These are phyloP conservation scores for Sphaerulina musiva DNA, from an alignment of 2,329 filamentous ascomycete genomes.

Conservation along the genomic window DNA sequence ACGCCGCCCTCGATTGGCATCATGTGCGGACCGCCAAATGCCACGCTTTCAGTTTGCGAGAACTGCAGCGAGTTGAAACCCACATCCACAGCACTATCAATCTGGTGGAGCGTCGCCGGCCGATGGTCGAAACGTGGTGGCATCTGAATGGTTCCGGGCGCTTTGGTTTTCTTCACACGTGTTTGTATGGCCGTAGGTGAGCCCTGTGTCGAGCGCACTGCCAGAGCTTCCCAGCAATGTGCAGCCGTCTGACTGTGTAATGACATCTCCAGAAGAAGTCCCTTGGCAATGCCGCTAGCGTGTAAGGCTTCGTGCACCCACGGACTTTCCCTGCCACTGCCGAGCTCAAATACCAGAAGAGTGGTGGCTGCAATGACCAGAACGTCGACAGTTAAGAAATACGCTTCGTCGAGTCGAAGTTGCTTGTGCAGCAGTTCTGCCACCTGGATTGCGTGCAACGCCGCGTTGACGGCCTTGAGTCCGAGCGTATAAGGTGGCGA, in stretches of 20 bases:
- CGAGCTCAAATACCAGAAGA: constrained; percentile 14
- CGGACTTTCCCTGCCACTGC: constrained; percentile 3
- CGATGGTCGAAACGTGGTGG: neutral
- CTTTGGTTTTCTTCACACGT: neutral
- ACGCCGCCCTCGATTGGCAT: too few species aligned
- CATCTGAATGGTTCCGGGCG: neutral
- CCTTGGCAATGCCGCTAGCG: constrained; percentile 10
- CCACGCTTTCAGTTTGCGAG: neutral
- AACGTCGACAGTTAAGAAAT: constrained; percentile 15
- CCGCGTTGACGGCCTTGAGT: constrained; percentile 11
- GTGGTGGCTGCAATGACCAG: constrained; percentile 16
- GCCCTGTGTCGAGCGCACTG: neutral
- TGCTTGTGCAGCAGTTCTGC: constrained; percentile 16
- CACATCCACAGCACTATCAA: constrained; percentile 1
- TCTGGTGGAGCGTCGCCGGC: neutral
- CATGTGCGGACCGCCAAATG: neutral
- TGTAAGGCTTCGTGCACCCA: constrained; percentile 12
- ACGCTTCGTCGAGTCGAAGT: constrained; percentile 16
- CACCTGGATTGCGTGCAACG: constrained; percentile 14
- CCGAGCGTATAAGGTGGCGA: constrained; percentile 8
- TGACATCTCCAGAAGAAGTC: constrained; percentile 14
- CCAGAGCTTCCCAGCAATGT: constrained; percentile 17
- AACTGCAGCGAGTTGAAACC: neutral
- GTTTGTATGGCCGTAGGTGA: neutral
- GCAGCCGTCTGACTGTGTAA: constrained; percentile 12